Evolutionary conservation across 2,329 filamentous ascomycete genomes (phyloP).

Genomic region (Clonostachys solani): DNA sequence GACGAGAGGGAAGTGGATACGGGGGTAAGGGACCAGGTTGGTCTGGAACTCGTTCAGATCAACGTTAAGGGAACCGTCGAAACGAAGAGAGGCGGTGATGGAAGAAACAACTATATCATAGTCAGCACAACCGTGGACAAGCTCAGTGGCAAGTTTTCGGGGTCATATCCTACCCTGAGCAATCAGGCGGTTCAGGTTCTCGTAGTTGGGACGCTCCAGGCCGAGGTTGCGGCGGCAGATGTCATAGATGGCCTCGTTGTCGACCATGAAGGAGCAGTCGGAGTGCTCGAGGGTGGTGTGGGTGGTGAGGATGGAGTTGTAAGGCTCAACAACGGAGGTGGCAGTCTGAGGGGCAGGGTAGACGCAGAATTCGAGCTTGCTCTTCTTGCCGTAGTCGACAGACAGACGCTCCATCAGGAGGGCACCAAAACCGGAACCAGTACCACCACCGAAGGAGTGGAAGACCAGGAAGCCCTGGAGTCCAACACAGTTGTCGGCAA

Average conservation of each 20-base stretch:
- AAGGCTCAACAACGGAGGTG: conserved; percentile 97
- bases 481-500: conserved; percentile 96
- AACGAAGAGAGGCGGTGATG: conserved; percentile 96
- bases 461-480: conserved; percentile 99
- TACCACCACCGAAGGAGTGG: conserved; percentile 99
- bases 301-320: conserved; percentile 99
- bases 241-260: conserved; percentile 99
- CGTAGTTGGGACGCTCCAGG: conserved; percentile 95
- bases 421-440: conserved; percentile 96
- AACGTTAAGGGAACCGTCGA: conserved; percentile 98
- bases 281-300: conserved; percentile 99
- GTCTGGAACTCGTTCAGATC: conserved; percentile 99
- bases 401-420: conserved; percentile 98
- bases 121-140: conserved; percentile 11
- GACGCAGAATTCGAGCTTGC: conserved; percentile 99
- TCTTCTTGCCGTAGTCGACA: conserved; percentile 99
- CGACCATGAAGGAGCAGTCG: conserved; percentile 99
- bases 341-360: conserved; percentile 97
- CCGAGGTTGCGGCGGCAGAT: conserved; percentile 98
- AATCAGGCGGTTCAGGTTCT: conserved; percentile 98
- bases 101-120: conserved; percentile 77
- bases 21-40: conserved; percentile 97
- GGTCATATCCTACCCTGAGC: conserved; percentile 67
- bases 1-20: conserved; percentile 98
- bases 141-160: background rate